Evolutionary conservation across 2,329 filamentous ascomycete genomes (phyloP).

Genomic region (Fusarium gaditjirri): DNA sequence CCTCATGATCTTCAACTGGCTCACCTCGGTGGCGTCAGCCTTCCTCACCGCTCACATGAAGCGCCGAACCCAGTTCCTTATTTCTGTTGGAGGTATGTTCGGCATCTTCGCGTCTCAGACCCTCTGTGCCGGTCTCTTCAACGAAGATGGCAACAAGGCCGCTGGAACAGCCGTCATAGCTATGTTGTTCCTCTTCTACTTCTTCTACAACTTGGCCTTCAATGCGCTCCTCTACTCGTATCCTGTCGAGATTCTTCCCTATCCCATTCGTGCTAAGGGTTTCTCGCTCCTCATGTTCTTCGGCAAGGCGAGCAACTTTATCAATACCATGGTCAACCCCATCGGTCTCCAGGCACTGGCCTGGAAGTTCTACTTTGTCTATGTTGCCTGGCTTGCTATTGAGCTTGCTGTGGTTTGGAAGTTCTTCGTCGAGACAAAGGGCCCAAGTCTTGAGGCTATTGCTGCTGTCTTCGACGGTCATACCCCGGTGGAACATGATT

Average conservation of each 20-base stretch:
- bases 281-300: constrained; percentile 34
- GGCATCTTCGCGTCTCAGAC: constrained; percentile 27
- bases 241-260: constrained; percentile 19
- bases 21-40: constrained; percentile 27
- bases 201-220: constrained; percentile 37
- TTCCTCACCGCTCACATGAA: constrained; percentile 25
- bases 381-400: background rate
- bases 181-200: constrained; percentile 27
- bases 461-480: background rate
- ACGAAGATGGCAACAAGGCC: constrained; percentile 5
- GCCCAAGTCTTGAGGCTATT: background rate
- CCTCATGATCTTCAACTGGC: constrained; percentile 38
- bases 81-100: constrained; percentile 29
- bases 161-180: constrained; percentile 21
- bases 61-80: constrained; percentile 32
- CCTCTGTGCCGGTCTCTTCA: constrained; percentile 23
- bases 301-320: constrained; percentile 2
- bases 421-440: constrained; percentile 5
- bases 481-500: background rate
- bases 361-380: constrained; percentile 2
- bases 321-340: constrained; percentile 5
- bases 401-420: background rate
- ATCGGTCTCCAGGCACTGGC: background rate
- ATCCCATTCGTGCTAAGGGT: constrained; percentile 28
- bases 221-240: constrained; percentile 33